Base-by-base conservation (phyloP, 2,329 filamentous ascomycete genomes). In the Lachnellula suecica region DNA sequence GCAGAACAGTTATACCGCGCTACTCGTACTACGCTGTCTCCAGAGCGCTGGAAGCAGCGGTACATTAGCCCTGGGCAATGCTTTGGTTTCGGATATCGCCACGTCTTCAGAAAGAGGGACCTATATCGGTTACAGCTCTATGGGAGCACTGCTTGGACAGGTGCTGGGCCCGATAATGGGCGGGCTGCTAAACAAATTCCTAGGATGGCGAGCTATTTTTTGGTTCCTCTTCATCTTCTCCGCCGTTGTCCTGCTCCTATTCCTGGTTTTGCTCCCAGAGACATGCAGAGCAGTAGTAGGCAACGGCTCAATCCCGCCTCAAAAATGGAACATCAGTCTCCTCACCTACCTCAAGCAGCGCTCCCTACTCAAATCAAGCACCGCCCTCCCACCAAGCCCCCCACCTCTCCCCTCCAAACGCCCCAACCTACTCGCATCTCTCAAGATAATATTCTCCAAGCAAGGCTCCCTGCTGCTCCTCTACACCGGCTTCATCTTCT, bases 61-160 rank as follows among this genome's bases (percentile, higher is more conserved):
- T 0, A 78, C 85, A 0, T 72, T 89, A 3, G 84, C 87, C 0
- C 73, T 92, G 1, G 81, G 81, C 0, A 85, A 79, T 51, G 88
- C 82, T 2, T 80, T 89, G 2, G 79, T 91, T 8, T 83, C 85
- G 0, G 88, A 92, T 59, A 76, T 90, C 3, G 77, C 83, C 0
- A 82, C 84, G 0, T 81, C 78, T 29, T 76, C 79, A 0, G 85
- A 91, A 66, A 74, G 88, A 59, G 88, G 88, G 2, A 79, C 77
- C 47, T 91, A 87, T 64, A 84, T 91, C 71, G 85, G 81, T 43
- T 78, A 83, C 54, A 79, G 82, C 19, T 80, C 6, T 82, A 13
- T 50, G 13, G 48, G 41, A 17, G 38, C 27, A 0, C 22, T 52
- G 3, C 17, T 54, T 11, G 86, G 67, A 0, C 73, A 72, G 2